phyloP scores from a whole-genome alignment of 768 basidiomycete species.

The Gloeophyllum trabeum region DNA sequence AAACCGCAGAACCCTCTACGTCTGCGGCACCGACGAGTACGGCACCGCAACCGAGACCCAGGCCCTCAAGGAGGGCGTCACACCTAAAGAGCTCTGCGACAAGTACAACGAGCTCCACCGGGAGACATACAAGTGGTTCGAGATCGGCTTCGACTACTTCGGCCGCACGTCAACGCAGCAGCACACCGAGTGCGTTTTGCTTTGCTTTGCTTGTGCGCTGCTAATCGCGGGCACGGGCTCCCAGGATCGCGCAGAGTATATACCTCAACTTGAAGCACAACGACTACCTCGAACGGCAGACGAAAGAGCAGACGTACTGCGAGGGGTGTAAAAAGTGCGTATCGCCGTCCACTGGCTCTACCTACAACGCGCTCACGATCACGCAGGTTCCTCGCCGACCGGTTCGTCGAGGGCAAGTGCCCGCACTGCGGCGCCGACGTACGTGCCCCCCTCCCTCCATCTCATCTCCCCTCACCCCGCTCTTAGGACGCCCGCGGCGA shows the following conservation, averaged over 20 bases:
- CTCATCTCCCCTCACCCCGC: not conserved
- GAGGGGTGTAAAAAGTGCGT: constrained; percentile 78
- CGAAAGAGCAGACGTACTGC: constrained; percentile 91
- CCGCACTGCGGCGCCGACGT: constrained; percentile 87
- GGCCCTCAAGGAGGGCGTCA: constrained; percentile 78
- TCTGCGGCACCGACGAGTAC: constrained; percentile 98
- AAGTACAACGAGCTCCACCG: constrained; percentile 85
- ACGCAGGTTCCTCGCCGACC: constrained; percentile 84
- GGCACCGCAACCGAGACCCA: constrained; percentile 99
- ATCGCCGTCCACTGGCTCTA: not conserved
- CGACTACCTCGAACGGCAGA: constrained; percentile 66
- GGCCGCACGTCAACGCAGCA: constrained; percentile 86
- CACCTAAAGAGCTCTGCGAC: constrained; percentile 75
- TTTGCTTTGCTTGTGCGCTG: not conserved
- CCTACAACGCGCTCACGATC: constrained; percentile 6
- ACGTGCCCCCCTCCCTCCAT: constrained; percentile 9
- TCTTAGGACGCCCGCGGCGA: constrained; percentile 89
- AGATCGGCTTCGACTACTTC: constrained; percentile 94
- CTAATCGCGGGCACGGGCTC: not conserved
- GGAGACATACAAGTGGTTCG: constrained; percentile 96
- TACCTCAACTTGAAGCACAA: constrained; percentile 79
- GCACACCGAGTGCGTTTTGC: constrained; percentile 70
- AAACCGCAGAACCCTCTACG: constrained; percentile 84
- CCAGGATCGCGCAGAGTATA: constrained; percentile 83
- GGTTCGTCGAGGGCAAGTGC: constrained; percentile 96